Evolutionary conservation across 192 early-diverging fungal species (phyloP).

Genomic region (Coemansia biformis): DNA sequence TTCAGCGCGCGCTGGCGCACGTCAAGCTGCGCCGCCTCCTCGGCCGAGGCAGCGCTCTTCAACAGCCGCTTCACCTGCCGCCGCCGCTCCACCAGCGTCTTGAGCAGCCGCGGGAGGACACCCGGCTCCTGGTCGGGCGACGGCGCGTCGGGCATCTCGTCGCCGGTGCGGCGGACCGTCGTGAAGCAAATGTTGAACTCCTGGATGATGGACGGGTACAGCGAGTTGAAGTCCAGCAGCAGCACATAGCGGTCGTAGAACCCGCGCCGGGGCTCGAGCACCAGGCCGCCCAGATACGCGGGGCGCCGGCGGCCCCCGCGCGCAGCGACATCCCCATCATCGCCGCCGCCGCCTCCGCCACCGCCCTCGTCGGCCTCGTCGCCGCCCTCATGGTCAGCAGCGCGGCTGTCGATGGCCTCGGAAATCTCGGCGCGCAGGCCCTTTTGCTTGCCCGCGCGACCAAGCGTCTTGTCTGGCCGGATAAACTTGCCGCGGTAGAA

Average conservation of each 20-base stretch:
- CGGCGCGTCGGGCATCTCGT: conserved; percentile 69
- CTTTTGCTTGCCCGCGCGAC: conserved; percentile 1
- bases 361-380: conserved; percentile 11
- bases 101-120: conserved; percentile 82
- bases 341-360: conserved; percentile 8
- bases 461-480: conserved; percentile 74
- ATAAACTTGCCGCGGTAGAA: conserved; percentile 90
- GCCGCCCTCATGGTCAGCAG: conserved; percentile 18
- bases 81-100: conserved; percentile 83
- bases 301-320: conserved; percentile 67
- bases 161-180: conserved; percentile 71
- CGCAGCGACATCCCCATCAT: neutral
- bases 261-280: conserved; percentile 95
- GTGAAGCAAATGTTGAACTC: conserved; percentile 99
- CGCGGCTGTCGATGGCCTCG: conserved; percentile 18
- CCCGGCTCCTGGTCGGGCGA: conserved; percentile 61
- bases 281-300: conserved; percentile 89
- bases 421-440: conserved; percentile 26
- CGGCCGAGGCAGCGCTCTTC: conserved; percentile 62
- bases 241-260: conserved; percentile 95
- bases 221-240: conserved; percentile 95
- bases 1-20: conserved; percentile 94
- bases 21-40: conserved; percentile 66
- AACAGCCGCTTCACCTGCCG: conserved; percentile 84
- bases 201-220: conserved; percentile 99